Percentiles rank a stretch among this genome's conserved stretches.
Conservation (phyloP, 192 early-diverging fungal species). For the Coemansia erecta region DNA sequence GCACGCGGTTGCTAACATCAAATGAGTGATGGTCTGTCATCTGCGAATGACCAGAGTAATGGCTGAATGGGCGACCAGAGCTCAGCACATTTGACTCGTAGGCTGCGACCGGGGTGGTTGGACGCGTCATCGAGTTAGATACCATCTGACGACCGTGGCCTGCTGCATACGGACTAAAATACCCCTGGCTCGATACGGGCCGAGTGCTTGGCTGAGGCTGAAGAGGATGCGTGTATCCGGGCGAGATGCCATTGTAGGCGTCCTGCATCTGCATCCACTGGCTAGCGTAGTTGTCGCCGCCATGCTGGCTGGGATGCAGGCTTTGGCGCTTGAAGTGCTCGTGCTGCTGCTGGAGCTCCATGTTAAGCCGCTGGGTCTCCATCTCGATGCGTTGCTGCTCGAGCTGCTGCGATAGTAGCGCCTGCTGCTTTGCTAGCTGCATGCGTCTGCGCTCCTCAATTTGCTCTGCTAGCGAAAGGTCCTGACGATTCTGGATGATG, state of each 20-base stretch:
- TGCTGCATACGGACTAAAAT: neutral
- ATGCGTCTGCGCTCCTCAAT: slow-evolving; percentile 36
- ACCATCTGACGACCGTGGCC: neutral
- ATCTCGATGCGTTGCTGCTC: slow-evolving; percentile 35
- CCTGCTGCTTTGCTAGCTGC: slow-evolving; percentile 50
- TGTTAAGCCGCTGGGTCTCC: slow-evolving; percentile 20
- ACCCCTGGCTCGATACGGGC: slow-evolving; percentile 7
- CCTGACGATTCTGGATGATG: slow-evolving; percentile 44
- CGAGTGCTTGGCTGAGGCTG: neutral
- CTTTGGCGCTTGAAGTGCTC: slow-evolving; percentile 49
- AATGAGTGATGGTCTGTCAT: neutral
- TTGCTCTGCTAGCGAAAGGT: slow-evolving; percentile 39
- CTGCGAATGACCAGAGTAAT: neutral
- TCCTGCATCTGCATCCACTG: slow-evolving; percentile 23
- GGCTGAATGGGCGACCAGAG: slow-evolving; percentile 11
- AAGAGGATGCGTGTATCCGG: neutral
- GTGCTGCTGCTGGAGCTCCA: slow-evolving; percentile 41
- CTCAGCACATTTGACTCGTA: slow-evolving; percentile 1
- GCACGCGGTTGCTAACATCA: neutral
- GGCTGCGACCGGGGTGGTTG: slow-evolving; percentile 6
- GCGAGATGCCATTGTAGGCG: neutral
- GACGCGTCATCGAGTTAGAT: neutral
- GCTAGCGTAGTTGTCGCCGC: slow-evolving; percentile 13
- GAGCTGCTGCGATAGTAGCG: slow-evolving; percentile 38
- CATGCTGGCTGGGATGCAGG: slow-evolving; percentile 24